Percentiles rank a stretch among this genome's conserved stretches.
phyloP scores from a whole-genome alignment of 306 rosid species.

The Delonix regia region DNA sequence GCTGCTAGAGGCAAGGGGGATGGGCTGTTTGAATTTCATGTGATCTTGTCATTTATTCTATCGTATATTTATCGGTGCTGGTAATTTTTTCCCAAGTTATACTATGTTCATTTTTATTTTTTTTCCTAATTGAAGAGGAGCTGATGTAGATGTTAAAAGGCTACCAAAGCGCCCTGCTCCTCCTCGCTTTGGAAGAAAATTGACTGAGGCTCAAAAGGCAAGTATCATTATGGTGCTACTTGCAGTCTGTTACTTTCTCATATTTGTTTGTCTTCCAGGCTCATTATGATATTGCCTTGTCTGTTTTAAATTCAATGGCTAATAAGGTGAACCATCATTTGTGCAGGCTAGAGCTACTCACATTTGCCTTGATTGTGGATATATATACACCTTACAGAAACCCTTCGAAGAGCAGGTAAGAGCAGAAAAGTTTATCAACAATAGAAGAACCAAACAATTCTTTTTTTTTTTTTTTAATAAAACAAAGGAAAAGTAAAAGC shows the following conservation, averaged over 20 bases:
- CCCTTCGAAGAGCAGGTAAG: conserved; percentile 89
- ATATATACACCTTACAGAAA: conserved; percentile 72
- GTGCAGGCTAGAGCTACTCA: conserved; percentile 98
- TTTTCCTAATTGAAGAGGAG: conserved; percentile 64
- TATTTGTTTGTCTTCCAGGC: conserved; percentile 6
- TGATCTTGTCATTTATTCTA: not conserved
- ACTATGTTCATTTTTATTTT: conserved; percentile 22
- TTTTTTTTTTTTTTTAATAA: no score
- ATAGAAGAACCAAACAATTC: no score
- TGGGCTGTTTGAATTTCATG: not conserved
- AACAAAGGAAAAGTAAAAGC: not conserved
- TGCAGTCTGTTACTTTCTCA: conserved; percentile 20
- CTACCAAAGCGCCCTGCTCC: conserved; percentile 91
- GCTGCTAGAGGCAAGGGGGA: not conserved
- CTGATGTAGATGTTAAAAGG: conserved; percentile 80
- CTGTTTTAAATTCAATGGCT: conserved; percentile 17
- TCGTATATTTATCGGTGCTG: not conserved
- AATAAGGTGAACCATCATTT: conserved; percentile 37
- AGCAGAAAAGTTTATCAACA: not conserved
- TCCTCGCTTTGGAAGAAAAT: conserved; percentile 87
- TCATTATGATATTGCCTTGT: conserved; percentile 5
- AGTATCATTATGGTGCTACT: conserved; percentile 32
- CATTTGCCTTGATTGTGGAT: conserved; percentile 96
- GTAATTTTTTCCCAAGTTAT: not conserved
- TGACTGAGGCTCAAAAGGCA: conserved; percentile 86